These are phyloP conservation scores for Paraphoma sp. DNA, from an alignment of 2,329 filamentous ascomycete genomes.

Conservation along the genomic window DNA sequence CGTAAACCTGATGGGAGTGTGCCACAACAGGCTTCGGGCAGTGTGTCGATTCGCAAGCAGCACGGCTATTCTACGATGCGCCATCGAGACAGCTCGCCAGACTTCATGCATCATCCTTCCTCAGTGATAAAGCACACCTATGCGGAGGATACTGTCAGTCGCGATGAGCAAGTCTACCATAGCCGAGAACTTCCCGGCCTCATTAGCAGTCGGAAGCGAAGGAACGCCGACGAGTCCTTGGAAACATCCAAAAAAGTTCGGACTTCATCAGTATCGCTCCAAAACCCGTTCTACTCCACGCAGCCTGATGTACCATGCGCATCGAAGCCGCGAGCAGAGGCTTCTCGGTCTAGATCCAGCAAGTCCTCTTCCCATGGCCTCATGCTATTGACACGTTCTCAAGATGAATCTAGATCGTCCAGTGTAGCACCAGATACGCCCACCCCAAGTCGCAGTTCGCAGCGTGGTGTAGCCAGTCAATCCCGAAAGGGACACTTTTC, in stretches of 20 bases:
- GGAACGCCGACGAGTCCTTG: constrained; percentile 4
- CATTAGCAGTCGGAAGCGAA: constrained; percentile 14
- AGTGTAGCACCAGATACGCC: not conserved
- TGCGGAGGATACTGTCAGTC: not conserved
- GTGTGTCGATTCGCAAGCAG: no score
- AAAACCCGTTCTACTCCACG: not conserved
- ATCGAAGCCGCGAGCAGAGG: not conserved
- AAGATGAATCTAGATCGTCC: not conserved
- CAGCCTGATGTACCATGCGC: not conserved
- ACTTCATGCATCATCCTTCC: not conserved
- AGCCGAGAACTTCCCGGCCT: not conserved
- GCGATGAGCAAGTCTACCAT: not conserved
- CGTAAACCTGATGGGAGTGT: not conserved
- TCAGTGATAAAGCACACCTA: constrained; percentile 4
- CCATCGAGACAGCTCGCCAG: not conserved
- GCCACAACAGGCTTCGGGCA: no score
- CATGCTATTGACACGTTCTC: not conserved
- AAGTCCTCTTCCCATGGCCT: not conserved
- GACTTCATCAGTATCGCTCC: constrained; percentile 1
- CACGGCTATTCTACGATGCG: no score
- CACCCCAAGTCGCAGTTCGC: not conserved
- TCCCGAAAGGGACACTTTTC: constrained; percentile 2
- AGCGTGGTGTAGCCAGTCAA: not conserved
- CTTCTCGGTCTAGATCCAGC: not conserved
- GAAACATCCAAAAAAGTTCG: constrained; percentile 14